phyloP scores from a whole-genome alignment of 495 filamentous ascomycete species.

The Penicillium canariense region DNA sequence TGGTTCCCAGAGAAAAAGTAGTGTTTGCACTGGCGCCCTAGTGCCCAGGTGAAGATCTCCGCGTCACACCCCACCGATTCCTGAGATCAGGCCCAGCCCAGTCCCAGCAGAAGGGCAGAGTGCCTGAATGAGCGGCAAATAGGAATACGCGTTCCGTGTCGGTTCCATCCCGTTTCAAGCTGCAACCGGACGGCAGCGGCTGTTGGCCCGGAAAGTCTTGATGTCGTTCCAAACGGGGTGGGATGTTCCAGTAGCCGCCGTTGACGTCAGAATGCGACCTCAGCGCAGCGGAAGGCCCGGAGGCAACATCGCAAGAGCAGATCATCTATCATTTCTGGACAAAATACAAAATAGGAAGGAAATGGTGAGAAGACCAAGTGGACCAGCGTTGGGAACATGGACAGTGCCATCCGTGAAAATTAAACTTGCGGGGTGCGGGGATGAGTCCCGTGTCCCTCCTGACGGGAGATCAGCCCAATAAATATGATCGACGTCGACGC shows the following conservation, averaged over 20 bases:
- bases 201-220: conserved; percentile 18
- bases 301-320: background rate
- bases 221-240: conserved; percentile 21
- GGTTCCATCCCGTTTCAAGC: conserved; percentile 2
- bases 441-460: too few relatives aligned
- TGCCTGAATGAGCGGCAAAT: conserved; percentile 1
- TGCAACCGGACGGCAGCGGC: conserved; percentile 5
- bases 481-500: background rate
- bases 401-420: too few relatives aligned
- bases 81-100: background rate
- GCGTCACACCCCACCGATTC: conserved; percentile 9
- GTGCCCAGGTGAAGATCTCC: background rate
- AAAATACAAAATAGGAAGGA: background rate
- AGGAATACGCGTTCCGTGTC: background rate
- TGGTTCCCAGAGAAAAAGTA: conserved; percentile 5
- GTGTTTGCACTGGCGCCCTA: background rate
- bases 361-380: too few relatives aligned
- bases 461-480: background rate
- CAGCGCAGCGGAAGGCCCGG: conserved; percentile 5
- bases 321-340: background rate
- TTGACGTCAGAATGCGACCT: conserved; percentile 33
- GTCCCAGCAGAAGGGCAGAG: conserved; percentile 1
- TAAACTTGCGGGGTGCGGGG: too few relatives aligned
- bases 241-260: conserved; percentile 32
- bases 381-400: too few relatives aligned